Evolutionary conservation across 768 basidiomycete species (phyloP), one percentile per base, ranked within the genome.

Genomic region (Lentinus brumalis): DNA sequence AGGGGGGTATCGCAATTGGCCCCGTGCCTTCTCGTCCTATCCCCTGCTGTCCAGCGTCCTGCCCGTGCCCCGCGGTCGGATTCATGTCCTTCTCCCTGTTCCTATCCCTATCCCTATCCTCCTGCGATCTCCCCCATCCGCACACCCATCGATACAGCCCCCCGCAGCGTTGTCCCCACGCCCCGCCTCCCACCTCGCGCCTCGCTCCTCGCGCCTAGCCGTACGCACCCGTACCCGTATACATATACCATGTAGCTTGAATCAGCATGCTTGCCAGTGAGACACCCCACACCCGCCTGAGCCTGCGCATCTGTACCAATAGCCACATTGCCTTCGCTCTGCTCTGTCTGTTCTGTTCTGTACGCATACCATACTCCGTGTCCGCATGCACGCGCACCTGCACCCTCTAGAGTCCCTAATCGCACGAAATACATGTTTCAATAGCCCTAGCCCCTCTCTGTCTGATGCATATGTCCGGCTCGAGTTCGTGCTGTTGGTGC

Each of bases 281-380:
- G 35, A 35, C 35, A 1, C 35, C 35, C 35, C 11, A 6, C 3
- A n/a, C 11, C 7, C 6, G 7, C n/a, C 14, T 16, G 21, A 45
- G 44, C 18, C 18, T 46, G 45, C 18, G 14, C 44, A 16, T 45
- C 59, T 60, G 59, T 60, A 60, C 53, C 53, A 60, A 42, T 55
- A 60, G 59, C 38, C 59, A 60, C 44, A 50, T 46, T 21, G 5
- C 9, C 42, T 1, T 2, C 42, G 42, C 42, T 26, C 21, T 26
- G 21, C 21, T 26, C 15, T 18, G 42, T n/a, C n/a, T n/a, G n/a
- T n/a, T 4, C 8, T 5, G 15, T 14, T 4, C 10, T 44, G 15
- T 15, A 44, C 42, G 44, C 44, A 45, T 44, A 44, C 42, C 44
- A 21, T 21, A 45, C 21, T n/a, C 3, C 44, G 44, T 18, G 21